Base-by-base conservation (phyloP, 164 flowering plant species). In the Hamamelis virginiana region DNA sequence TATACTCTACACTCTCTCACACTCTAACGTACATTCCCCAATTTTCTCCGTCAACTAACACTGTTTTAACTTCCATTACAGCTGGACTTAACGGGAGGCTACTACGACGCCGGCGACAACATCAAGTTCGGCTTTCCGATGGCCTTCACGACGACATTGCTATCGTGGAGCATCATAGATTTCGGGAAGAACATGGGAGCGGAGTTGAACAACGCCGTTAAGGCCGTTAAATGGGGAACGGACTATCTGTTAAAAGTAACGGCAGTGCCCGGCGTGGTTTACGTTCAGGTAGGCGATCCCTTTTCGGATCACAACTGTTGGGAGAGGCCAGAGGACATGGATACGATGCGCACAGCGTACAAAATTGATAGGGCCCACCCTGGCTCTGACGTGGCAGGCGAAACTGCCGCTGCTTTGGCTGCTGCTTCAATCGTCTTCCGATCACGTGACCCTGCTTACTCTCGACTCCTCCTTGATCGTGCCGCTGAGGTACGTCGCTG, bases 321-420 rank as follows among this genome's bases (percentile, higher is more conserved):
- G 98, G 96, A 92, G 72, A 68, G 98, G 71, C 95, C 98, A 1
- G 98, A 92, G 78, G 98, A 92, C 73, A 92, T 92, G 98, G 96
- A 91, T 77, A 92, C 98, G 16, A 77, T 73, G 3, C 83, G 98
- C 4, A 87, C 93, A 11, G 91, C 65, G 21, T 92, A 85, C 72
- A 80, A 78, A 63, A 78, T 94, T 58, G 91, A 90, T 68, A 18
- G 28, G 69, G 15, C 69, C 65, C 86, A 86, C 66, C 97, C 98
- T 0, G 98, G 97, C 0, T 94, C 98, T 0, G 98, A 94, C 78
- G 96, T 94, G 70, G 96, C 98, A 0, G 98, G 94, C 3, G 98
- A 94, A 74, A 91, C 94, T 13, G 97, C 96, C 21, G 97, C 98
- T 22, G 98, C 98, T 10, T 67, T 94, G 25, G 98, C 98, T 22